Conservation (phyloP, 306 rosid genomes). For the Castanea mollissima region DNA sequence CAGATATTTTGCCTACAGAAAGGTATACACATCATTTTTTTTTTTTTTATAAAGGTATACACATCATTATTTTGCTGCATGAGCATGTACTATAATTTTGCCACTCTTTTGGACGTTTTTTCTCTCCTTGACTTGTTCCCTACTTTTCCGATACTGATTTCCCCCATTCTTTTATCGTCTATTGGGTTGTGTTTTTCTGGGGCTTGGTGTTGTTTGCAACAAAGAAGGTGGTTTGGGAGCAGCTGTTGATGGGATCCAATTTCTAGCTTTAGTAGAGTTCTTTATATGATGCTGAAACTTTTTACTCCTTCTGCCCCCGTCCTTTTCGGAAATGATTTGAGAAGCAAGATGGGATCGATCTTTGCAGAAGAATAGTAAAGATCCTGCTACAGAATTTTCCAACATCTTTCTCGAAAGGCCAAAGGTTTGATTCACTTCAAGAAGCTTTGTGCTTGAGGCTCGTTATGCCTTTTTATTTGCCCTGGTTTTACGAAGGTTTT, state of each 20-base stretch:
- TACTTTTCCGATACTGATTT: slow-evolving; percentile 17
- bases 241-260: slow-evolving; percentile 6
- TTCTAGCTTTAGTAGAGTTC: background rate
- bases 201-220: slow-evolving; percentile 97
- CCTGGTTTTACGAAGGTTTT: background rate
- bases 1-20: too few species aligned
- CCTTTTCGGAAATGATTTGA: slow-evolving; percentile 98
- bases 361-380: slow-evolving; percentile 81
- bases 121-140: slow-evolving; percentile 10
- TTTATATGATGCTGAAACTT: slow-evolving; percentile 13
- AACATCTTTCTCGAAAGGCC: slow-evolving; percentile 97
- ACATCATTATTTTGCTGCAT: slow-evolving; percentile 9
- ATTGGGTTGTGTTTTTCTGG: slow-evolving; percentile 49
- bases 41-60: background rate
- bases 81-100: slow-evolving; percentile 30
- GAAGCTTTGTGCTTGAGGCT: slow-evolving; percentile 15
- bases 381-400: slow-evolving; percentile 96
- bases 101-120: background rate
- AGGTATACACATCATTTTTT: too few species aligned
- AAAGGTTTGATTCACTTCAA: slow-evolving; percentile 55
- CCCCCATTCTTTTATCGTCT: slow-evolving; percentile 15
- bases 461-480: slow-evolving; percentile 8
- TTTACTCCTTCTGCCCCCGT: slow-evolving; percentile 22
- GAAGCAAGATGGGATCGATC: slow-evolving; percentile 98
- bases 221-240: slow-evolving; percentile 72